A percentile compares a stretch with the other conserved stretches of the same genome.
Conservation (phyloP, 2,329 filamentous ascomycete genomes). For the Trichoderma cornu-damae region DNA sequence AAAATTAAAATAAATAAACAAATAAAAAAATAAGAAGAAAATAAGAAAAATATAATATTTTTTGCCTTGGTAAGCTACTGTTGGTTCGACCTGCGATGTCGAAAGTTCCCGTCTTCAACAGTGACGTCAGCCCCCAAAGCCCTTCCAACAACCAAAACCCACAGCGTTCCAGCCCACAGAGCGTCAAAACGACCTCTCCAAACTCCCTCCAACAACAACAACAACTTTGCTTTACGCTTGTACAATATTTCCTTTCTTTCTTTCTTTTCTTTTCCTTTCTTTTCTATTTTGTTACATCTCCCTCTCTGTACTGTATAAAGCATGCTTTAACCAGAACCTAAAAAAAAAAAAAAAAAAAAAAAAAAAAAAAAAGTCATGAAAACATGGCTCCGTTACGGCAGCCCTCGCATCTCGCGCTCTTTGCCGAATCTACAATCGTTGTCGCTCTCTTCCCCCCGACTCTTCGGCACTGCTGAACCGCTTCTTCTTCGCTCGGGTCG, state of each 20-base stretch:
- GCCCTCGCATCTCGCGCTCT: constrained; percentile 5
- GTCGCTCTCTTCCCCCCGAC: not conserved
- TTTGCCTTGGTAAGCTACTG: too few species aligned
- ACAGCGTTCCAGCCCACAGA: not conserved
- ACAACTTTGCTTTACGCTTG: not conserved
- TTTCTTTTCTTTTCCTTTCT: not conserved
- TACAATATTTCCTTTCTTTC: too few species aligned
- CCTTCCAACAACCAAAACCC: not conserved
- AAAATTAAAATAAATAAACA: too few species aligned
- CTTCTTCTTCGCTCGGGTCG: constrained; percentile 20
- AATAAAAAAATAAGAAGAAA: too few species aligned
- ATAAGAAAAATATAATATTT: too few species aligned
- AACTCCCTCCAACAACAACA: not conserved
- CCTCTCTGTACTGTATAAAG: not conserved
- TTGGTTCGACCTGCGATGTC: too few species aligned
- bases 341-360: not conserved
- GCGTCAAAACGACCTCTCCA: too few species aligned
- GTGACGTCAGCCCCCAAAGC: constrained; percentile 21
- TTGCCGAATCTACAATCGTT: constrained; percentile 8
- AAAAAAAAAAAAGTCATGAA: constrained; percentile 6
- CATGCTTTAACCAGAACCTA: not conserved
- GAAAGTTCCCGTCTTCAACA: too few species aligned
- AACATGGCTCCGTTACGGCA: constrained; percentile 3
- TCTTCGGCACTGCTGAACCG: constrained; percentile 7
- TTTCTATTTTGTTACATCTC: not conserved